Conservation (phyloP, 2,329 filamentous ascomycete genomes). For the Cercospora brassicicola region DNA sequence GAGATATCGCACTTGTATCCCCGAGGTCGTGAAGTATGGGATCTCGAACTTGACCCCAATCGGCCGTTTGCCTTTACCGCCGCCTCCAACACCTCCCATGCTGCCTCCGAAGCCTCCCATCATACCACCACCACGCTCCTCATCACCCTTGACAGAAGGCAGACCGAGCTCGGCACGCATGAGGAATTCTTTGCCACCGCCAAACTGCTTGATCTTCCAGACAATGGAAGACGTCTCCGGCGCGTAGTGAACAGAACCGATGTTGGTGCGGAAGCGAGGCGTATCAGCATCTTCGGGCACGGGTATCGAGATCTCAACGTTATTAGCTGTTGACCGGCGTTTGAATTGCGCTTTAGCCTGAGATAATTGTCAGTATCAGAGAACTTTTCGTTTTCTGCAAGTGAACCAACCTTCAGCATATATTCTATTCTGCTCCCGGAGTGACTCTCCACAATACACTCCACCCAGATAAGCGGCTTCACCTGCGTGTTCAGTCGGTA, state of each 20-base stretch:
- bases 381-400: not conserved
- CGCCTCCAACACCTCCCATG: conserved; percentile 82
- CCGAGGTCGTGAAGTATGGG: conserved; percentile 99
- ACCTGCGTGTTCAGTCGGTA: conserved; percentile 98
- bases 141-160: conserved; percentile 89
- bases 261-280: conserved; percentile 94
- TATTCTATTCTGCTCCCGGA: conserved; percentile 95
- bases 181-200: conserved; percentile 95
- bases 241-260: conserved; percentile 94
- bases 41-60: conserved; percentile 99
- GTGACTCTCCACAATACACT: conserved; percentile 95
- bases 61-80: conserved; percentile 92
- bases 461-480: conserved; percentile 98
- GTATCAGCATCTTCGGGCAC: conserved; percentile 97
- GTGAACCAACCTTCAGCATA: conserved; percentile 78
- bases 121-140: conserved; percentile 89
- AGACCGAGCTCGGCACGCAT: conserved; percentile 96
- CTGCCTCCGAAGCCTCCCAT: conserved; percentile 95
- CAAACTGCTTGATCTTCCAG: conserved; percentile 99
- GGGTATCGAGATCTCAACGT: conserved; percentile 95
- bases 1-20: conserved; percentile 95
- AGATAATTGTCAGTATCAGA: not conserved
- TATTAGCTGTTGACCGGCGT: conserved; percentile 94
- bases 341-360: conserved; percentile 95
- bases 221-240: conserved; percentile 97